Evolutionary conservation across 2,329 filamentous ascomycete species (phyloP), one percentile per base, ranked within the genome.

Genomic region (Coniochaeta hoffmannii): DNA sequence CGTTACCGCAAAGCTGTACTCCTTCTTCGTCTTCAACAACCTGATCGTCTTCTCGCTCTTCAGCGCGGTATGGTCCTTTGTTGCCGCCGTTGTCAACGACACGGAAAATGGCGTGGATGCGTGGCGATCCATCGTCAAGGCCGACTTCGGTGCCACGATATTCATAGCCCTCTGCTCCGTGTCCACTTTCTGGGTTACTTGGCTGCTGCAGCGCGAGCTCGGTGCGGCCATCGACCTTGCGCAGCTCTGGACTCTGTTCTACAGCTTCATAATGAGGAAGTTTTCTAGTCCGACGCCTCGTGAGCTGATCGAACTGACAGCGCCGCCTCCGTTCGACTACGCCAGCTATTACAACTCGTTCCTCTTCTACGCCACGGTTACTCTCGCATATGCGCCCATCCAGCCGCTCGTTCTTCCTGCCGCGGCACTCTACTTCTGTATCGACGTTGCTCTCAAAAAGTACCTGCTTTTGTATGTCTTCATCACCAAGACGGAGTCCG

Each of bases 291-390:
- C 93, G 3, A 97, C 94, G 2, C 94, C 94, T 5, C 82, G 94
- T 62, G 88, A 96, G 69, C 77, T 94, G 62, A 97, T 97, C 62
- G 90, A 96, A 69, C 82, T 94, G 66, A 96, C 92, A 0, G 94
- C 94, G 3, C 94, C 94, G 1, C 92, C 90, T 2, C 78, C 89
- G 0, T 97, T 99, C 68, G 92, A 97, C 63, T 97, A 97, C 66
- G 90, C 94, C 57, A 90, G 85, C 63, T 97, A 97, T 73, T 99
- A 97, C 80, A 97, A 97, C 71, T 97, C 96, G 70, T 97, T 97
- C 71, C 77, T 97, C 30, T 99, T 90, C 73, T 99, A 97, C 73
- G 79, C 88, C 24, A 97, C 93, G 0, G 89, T 97, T 31, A 88
- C 90, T 0, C 77, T 99, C 15, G 90, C 86, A 64, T 97, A 94